phyloP scores from a whole-genome alignment of 2,329 filamentous ascomycete species.

The Claviceps purpurea region DNA sequence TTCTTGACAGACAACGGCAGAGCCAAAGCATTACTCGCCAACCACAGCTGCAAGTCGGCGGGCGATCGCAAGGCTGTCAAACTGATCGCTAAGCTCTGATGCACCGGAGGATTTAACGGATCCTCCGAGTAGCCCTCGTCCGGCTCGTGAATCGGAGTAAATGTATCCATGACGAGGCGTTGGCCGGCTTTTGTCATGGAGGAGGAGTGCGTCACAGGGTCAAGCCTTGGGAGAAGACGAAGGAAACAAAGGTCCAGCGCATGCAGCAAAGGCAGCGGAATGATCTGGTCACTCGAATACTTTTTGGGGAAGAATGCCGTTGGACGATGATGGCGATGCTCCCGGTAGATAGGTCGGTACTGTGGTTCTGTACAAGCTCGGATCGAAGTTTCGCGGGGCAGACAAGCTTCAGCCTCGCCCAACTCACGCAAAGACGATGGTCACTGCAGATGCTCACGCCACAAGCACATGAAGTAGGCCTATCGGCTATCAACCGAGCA shows the following conservation, averaged over 20 bases:
- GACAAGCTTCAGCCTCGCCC: neutral
- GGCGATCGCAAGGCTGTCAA: conserved; percentile 24
- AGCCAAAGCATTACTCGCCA: conserved; percentile 34
- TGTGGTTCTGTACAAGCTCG: neutral
- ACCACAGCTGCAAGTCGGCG: conserved; percentile 34
- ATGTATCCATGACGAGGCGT: conserved; percentile 26
- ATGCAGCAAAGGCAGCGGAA: neutral
- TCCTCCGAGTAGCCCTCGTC: conserved; percentile 87
- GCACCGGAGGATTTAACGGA: conserved; percentile 33
- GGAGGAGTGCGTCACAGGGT: neutral
- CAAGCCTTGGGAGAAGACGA: neutral
- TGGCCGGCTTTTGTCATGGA: conserved; percentile 17
- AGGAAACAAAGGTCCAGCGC: neutral
- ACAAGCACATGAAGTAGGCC: neutral
- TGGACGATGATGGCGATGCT: neutral
- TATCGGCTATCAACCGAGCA: neutral
- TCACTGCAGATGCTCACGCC: neutral
- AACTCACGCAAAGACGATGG: neutral
- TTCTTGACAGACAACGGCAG: conserved; percentile 35
- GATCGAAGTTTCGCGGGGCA: neutral
- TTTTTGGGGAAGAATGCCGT: neutral
- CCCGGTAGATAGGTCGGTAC: neutral
- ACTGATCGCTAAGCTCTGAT: conserved; percentile 18
- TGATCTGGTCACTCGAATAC: neutral
- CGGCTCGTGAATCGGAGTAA: conserved; percentile 43